These are phyloP conservation scores for Fusarium acutatum DNA, from an alignment of 2,329 filamentous ascomycete species.

Conservation along the genomic window DNA sequence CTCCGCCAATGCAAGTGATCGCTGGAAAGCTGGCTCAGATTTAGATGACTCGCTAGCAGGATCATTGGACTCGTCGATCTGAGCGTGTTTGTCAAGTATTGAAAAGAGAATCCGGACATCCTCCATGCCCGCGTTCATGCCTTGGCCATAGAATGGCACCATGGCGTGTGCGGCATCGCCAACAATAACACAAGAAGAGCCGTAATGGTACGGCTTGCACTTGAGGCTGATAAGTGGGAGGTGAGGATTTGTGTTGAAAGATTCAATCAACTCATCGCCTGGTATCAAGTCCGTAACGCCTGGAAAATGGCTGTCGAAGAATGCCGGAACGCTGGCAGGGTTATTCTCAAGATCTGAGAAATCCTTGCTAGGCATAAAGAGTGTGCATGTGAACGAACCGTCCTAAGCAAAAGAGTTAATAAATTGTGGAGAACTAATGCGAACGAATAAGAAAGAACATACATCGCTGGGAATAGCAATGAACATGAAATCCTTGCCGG, in stretches of 20 bases:
- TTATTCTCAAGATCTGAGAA: constrained; percentile 74
- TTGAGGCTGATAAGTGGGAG: constrained; percentile 94
- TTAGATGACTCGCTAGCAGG: constrained; percentile 46
- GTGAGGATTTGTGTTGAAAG: constrained; percentile 86
- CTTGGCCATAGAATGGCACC: constrained; percentile 98
- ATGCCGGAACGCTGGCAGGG: constrained; percentile 68
- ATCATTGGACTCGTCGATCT: constrained; percentile 55
- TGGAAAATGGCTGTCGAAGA: constrained; percentile 87
- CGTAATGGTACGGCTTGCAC: constrained; percentile 87
- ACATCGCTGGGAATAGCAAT: constrained; percentile 87
- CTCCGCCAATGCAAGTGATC: constrained; percentile 71
- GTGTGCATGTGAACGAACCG: constrained; percentile 91
- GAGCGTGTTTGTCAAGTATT: constrained; percentile 74
- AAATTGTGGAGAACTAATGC: background rate
- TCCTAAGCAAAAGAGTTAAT: constrained; percentile 60
- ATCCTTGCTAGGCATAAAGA: constrained; percentile 81
- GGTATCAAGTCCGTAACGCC: constrained; percentile 80
- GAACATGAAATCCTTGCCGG: constrained; percentile 94
- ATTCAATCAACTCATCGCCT: constrained; percentile 71
- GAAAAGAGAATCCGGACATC: constrained; percentile 90
- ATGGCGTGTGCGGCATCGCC: constrained; percentile 97
- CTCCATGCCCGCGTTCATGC: constrained; percentile 96
- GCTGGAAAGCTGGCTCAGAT: constrained; percentile 62
- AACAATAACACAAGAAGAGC: constrained; percentile 79
- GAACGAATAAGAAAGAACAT: constrained; percentile 36